Conservation (phyloP, 176 grass and related monocot genomes). For the Chrysopogon serrulatus region DNA sequence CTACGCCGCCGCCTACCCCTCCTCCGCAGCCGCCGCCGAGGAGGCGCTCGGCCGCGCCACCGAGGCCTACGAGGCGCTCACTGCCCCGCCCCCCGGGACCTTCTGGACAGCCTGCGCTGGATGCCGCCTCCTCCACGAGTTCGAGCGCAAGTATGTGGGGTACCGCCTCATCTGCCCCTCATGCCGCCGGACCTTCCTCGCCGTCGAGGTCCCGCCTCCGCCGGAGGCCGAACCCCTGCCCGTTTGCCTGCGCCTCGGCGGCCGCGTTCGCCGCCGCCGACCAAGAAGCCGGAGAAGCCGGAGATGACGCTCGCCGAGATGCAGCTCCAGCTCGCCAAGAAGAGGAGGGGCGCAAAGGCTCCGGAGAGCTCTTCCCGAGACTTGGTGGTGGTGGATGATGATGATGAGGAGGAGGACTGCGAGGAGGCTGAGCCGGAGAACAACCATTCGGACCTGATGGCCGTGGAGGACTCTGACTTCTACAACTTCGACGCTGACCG, state of each 20-base stretch:
- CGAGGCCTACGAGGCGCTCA: slow-evolving; percentile 57
- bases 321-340: slow-evolving; percentile 56
- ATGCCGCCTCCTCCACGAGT: slow-evolving; percentile 87
- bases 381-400: not conserved
- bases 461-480: slow-evolving; percentile 88
- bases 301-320: slow-evolving; percentile 88
- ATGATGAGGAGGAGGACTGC: not conserved
- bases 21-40: slow-evolving; percentile 21
- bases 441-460: slow-evolving; percentile 46
- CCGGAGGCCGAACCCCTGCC: not conserved
- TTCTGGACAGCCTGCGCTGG: slow-evolving; percentile 89
- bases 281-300: slow-evolving; percentile 36
- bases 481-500: slow-evolving; percentile 84
- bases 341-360: slow-evolving; percentile 15
- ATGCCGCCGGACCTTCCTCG: slow-evolving; percentile 83
- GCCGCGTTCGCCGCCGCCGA: not conserved
- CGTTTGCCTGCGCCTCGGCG: not conserved
- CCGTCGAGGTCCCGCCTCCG: slow-evolving; percentile 56
- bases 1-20: not conserved
- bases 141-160: slow-evolving; percentile 73
- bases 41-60: slow-evolving; percentile 59
- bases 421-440: slow-evolving; percentile 13
- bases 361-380: slow-evolving; percentile 5
- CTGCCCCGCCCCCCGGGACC: slow-evolving; percentile 32
- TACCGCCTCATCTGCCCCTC: slow-evolving; percentile 81